These are phyloP conservation scores for Arxiozyma telluris DNA, from an alignment of 1,139 yeast genomes.

Conservation along the genomic window DNA sequence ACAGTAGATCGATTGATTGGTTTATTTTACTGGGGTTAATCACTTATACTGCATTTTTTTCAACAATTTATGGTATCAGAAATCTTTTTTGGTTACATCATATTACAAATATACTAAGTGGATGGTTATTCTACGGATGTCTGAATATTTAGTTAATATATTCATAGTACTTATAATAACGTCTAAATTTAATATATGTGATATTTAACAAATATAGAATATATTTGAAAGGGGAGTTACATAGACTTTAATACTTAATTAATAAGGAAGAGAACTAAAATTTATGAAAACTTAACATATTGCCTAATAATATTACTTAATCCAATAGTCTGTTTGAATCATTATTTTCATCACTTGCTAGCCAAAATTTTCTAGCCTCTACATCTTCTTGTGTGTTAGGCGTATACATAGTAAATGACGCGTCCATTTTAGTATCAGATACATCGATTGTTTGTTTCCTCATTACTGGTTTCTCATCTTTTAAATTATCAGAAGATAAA, in stretches of 20 bases:
- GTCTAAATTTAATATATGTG: neutral
- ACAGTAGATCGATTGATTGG: slow-evolving; percentile 17
- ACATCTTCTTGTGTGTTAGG: slow-evolving; percentile 29
- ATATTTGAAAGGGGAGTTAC: neutral
- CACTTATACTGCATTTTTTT: slow-evolving; percentile 43
- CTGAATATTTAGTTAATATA: neutral
- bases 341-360: slow-evolving; percentile 4
- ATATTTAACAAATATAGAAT: neutral
- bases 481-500: neutral
- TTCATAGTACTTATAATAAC: neutral
- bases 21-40: slow-evolving; percentile 31
- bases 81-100: slow-evolving; percentile 67
- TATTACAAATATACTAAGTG: slow-evolving; percentile 47
- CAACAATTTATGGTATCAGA: slow-evolving; percentile 56
- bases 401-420: slow-evolving; percentile 6
- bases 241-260: neutral
- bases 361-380: slow-evolving; percentile 30
- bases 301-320: no score
- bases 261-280: neutral
- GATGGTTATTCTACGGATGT: slow-evolving; percentile 34
- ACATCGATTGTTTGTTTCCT: neutral
- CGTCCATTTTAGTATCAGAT: neutral
- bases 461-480: neutral
- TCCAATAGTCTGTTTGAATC: slow-evolving; percentile 1
- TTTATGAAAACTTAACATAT: neutral